phyloP scores from a whole-genome alignment of 306 rosid genomes.

The Trifolium fragiferum region DNA sequence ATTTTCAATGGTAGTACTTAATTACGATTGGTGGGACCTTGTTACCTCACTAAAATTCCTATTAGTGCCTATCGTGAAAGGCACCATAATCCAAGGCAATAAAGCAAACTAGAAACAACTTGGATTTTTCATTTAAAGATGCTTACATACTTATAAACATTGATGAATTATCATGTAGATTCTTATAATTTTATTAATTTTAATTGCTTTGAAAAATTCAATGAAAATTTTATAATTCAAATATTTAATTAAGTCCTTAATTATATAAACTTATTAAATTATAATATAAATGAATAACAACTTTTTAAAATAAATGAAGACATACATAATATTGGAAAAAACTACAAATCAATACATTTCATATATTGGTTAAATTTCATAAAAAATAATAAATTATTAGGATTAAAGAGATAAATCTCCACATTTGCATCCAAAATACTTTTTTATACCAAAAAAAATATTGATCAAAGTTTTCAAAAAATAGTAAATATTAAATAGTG shows the following conservation, averaged over 20 bases:
- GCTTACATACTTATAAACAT: not conserved
- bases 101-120: not conserved
- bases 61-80: slow-evolving; percentile 6
- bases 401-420: too few species aligned
- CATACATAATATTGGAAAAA: not conserved
- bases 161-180: not conserved
- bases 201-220: not conserved
- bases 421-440: not conserved
- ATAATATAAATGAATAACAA: not conserved
- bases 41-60: slow-evolving; percentile 31
- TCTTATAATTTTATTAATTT: not conserved
- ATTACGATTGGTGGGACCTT: slow-evolving; percentile 40
- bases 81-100: slow-evolving; percentile 6
- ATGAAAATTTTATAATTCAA: not conserved
- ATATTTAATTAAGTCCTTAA: not conserved
- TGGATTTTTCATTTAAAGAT: not conserved
- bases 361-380: not conserved
- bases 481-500: not conserved
- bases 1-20: not conserved
- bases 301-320: not conserved
- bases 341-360: not conserved
- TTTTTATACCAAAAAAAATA: not conserved
- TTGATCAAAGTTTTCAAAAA: not conserved
- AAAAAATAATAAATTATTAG: too few species aligned
- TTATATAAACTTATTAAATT: not conserved